phyloP scores from a whole-genome alignment of 306 rosid species.

The Glycine latifolia region DNA sequence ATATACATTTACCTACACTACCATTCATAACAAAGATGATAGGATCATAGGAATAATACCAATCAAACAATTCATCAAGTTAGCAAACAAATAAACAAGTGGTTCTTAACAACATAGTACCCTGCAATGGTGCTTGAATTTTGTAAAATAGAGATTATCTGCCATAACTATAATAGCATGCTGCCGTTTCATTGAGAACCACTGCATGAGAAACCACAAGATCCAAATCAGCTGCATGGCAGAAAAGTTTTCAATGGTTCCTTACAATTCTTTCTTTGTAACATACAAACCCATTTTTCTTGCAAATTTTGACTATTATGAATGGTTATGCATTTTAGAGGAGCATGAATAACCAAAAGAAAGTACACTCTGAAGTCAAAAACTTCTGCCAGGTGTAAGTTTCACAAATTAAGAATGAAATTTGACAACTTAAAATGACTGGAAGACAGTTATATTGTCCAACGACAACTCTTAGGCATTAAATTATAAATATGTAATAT shows the following conservation, averaged over 20 bases:
- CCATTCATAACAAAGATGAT: constrained; percentile 6
- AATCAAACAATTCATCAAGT: constrained; percentile 38
- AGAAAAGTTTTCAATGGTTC: constrained; percentile 39
- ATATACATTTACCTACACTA: not conserved
- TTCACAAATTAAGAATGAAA: too few species aligned
- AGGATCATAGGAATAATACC: not conserved
- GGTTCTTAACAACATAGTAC: constrained; percentile 52
- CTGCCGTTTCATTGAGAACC: constrained; percentile 92
- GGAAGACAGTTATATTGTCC: too few species aligned
- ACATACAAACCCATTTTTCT: not conserved
- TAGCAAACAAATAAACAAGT: constrained; percentile 38
- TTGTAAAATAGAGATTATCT: constrained; percentile 80
- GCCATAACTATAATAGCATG: constrained; percentile 84
- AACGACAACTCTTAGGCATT: not conserved
- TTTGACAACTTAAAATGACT: not conserved
- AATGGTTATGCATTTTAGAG: too few species aligned
- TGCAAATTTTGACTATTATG: too few species aligned
- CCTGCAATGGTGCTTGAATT: constrained; percentile 84
- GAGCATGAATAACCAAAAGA: too few species aligned
- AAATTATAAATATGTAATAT: not conserved
- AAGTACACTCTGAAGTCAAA: too few species aligned
- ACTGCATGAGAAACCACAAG: constrained; percentile 63
- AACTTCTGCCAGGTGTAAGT: too few species aligned
- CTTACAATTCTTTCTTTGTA: constrained; percentile 26
- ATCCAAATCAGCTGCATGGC: constrained; percentile 32